Base-by-base conservation (phyloP, 176 grass and related monocot genomes). In the Juncus effusus region DNA sequence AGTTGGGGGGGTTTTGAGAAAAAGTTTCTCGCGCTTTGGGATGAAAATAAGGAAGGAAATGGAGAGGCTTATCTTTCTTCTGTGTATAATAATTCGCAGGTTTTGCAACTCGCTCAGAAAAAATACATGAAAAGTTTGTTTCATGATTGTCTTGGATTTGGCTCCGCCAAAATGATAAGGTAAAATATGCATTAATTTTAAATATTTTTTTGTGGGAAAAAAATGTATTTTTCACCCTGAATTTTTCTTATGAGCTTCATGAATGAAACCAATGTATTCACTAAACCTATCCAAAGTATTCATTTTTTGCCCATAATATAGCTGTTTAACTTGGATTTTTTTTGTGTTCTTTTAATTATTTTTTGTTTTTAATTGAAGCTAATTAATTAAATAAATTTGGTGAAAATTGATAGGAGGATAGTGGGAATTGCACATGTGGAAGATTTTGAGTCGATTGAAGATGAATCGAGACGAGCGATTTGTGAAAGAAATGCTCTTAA, bases 151-250 rank as follows among this genome's bases (percentile, higher is more conserved):
- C 85, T 99, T 78, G 94, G 88, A 77, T 99, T 99, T 82, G 88
- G 88, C 77, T 66, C 88, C 10, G 88, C 94, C 56, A 99, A 99
- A 80, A 99, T 99, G 88, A 99, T 89, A 77, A 89, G 94, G 94
- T 97, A 86, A 39, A 37, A 42, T 72, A 52, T 54, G 19, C 19
- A 28, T 28, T 28, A 28, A 28, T 28, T 42, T 5, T 47, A 47
- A 6, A 9, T 61, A 36, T 69, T 13, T 44, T 51, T 69, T 69
- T 36, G 7, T 0, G 64, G 60, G 47, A 19, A 10, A 28, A 28
- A 13, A 2, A 45, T 44, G n/a, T 52, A 69, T 36, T 42, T 51
- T 16, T 50, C 11, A 58, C 45, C 44, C 9, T 41, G 38, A 37
- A 38, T 36, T 38, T 42, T 36, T 65, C 3, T 13, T 12, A 10